Base-by-base conservation (phyloP, 495 filamentous ascomycete species). In the Podospora sp. region DNA sequence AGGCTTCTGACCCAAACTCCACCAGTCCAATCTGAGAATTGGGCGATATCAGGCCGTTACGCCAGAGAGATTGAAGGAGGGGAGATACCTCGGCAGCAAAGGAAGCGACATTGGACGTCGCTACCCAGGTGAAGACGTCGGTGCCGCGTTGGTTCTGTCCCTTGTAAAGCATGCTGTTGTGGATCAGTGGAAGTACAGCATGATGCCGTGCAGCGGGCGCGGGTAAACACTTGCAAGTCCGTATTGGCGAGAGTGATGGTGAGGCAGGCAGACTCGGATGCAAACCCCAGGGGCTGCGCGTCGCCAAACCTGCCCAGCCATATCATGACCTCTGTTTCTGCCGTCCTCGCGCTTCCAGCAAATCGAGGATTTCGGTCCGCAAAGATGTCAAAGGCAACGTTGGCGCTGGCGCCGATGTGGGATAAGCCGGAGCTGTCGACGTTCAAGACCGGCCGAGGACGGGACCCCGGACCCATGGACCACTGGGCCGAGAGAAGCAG, bases 321-420 rank as follows among this genome's bases (percentile, higher is more conserved):
- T 40, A 76, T 64, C 74, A 76, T 76, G 22, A 76, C 69, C 65
- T 76, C 74, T 7, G 72, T 76, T 51, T 71, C 71, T 25, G 74
- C 74, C 18, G 60, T 66, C 20, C 60, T 70, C 49, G 74, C 74
- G 40, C 52, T 65, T 25, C 51, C 51, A 2, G 74, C 58, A 9
- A 58, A 60, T 6, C 24, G 61, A 12, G 67, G 35, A 56, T 73
- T 66, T 46, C 61, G 74, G 68, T 76, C 74, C 3, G 65, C 67
- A 63, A 76, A 76, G 5, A 76, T 46, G 66, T 76, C 74, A 64
- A 76, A 76, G 27, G 74, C 74, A 20, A 73, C 73, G 58, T 76
- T 76, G 35, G 74, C 71, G 8, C 61, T 67, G 26, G 60, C 69
- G 25, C 62, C 68, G 9, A 62, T n/a, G 11, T 60, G 50, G 2